Evolutionary conservation across 2,329 filamentous ascomycete genomes (phyloP), one percentile per base, ranked within the genome.

Genomic region (Periconia sp.): DNA sequence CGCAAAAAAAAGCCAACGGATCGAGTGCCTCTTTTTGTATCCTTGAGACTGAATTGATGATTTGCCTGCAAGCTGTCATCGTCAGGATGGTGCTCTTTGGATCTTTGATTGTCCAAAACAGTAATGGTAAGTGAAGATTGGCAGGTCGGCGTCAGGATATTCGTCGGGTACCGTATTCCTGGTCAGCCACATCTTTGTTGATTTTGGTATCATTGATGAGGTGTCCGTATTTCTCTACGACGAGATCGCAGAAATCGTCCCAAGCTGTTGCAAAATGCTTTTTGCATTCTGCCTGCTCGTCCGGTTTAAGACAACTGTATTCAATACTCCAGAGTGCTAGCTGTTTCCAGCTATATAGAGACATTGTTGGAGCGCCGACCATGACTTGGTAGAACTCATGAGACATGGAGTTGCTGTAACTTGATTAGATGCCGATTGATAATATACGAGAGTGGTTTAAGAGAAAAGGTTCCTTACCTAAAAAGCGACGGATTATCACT

Each of bases 371-470:
- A 31, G 82, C 83, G 34, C 87, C 87, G 6, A 87, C 78, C 76
- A 90, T 83, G 45, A 85, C 78, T 61, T 91, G 87, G 63, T 89
- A 90, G 61, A 90, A 89, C 59, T 91, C 87, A 52, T 89, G 85
- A 1, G 84, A 86, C 30, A 90, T 76, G 2, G 83, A 83, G 11
- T 86, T 88, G 50, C 84, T 88, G 12, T 10, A 6, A 18, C 22
- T 18, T 2, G 5, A 25, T 40, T 36, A 44, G 45, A n/a, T n/a
- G n/a, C n/a, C n/a, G n/a, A n/a, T n/a, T n/a, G n/a, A n/a, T n/a
- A n/a, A n/a, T n/a, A n/a, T n/a, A n/a, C n/a, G n/a, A n/a, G n/a
- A n/a, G n/a, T n/a, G n/a, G n/a, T n/a, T n/a, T n/a, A n/a, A 26
- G 11, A 24, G 23, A 43, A 23, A 44, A 36, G 15, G 17, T 2